Base-by-base conservation (phyloP, 2,329 filamentous ascomycete species). In the Berkeleyomyces rouxiae region DNA sequence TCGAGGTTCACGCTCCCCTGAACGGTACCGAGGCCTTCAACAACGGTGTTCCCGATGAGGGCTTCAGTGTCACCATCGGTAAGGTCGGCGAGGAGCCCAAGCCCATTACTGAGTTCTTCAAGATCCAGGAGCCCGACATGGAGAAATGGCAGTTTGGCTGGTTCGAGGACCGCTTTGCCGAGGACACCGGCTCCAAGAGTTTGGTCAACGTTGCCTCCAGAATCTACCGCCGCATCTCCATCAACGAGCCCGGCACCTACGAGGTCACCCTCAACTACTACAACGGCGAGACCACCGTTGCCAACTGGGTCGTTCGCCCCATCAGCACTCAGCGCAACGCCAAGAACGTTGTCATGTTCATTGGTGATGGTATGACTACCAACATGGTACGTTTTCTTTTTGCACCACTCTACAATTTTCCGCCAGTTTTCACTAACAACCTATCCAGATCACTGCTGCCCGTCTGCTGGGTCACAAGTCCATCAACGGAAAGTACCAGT, bases 341-440 rank as follows among this genome's bases (percentile, higher is more conserved):
- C 46, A 93, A 91, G 81, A 93, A 93, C 67, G 83, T 93, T 67
- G 82, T 93, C 68, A 79, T 93, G 66, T 95, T 93, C 74, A 88
- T 95, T 67, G 89, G 89, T 71, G 64, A 84, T 67, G 82, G 82
- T 65, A 85, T 84, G 82, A 85, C 82, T 40, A 89, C 86, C 53
- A 88, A 88, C 74, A 87, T 87, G 84, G 74, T 75, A 69, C 61
- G 70, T 61, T 57, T 10, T n/a, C n/a, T 6, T 47, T 31, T 46
- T 44, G 36, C 36, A 3, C 6, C 23, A n/a, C 23, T 43, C 6
- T 2, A 43, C 42, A 4, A 3, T 13, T 13, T 10, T 1, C 9
- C 42, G 3, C 43, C 11, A 4, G 6, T 4, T 7, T 6, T 55
- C n/a, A 11, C 39, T 51, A 31, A 42, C 64, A 42, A 7, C 36